Percentiles rank a stretch among this genome's conserved stretches.
Evolutionary conservation across 1,284 basidiomycete genomes (phyloP).

Genomic region (Austropuccinia psidii): DNA sequence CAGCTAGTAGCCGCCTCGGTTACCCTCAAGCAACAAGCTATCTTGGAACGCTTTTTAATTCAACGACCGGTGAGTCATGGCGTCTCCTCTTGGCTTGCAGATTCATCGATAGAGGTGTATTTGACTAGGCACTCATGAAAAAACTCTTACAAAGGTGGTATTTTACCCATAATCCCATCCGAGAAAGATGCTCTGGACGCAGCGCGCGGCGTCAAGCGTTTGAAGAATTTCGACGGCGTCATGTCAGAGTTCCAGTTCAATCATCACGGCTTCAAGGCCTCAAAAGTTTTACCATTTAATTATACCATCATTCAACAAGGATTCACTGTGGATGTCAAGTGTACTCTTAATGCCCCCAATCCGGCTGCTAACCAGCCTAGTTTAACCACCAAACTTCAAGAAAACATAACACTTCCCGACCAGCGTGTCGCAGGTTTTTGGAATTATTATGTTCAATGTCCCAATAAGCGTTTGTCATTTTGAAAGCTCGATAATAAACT

Average conservation of each 20-base stretch:
- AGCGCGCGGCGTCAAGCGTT: not conserved
- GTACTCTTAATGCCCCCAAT: not conserved
- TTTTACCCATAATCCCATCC: not conserved
- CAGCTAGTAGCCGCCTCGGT: conserved; percentile 4
- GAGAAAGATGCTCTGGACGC: not conserved
- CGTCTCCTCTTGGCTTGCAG: no score
- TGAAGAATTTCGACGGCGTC: not conserved
- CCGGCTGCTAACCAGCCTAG: not conserved
- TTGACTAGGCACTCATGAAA: no score
- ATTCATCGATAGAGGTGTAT: no score
- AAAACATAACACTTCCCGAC: conserved; percentile 2
- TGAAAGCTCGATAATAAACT: no score
- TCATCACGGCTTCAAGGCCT: conserved; percentile 3
- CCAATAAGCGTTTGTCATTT: not conserved
- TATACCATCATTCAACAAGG: conserved; percentile 26
- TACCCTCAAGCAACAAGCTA: not conserved
- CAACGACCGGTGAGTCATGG: conserved; percentile 4
- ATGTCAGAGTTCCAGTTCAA: not conserved
- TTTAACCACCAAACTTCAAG: not conserved
- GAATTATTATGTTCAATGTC: conserved; percentile 13
- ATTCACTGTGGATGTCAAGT: conserved; percentile 12
- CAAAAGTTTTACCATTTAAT: conserved; percentile 10
- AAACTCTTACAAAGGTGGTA: not conserved
- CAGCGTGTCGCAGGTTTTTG: not conserved
- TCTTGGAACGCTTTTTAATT: conserved; percentile 15